Percentiles rank a stretch among this genome's conserved stretches.
Conservation (phyloP, 768 basidiomycete genomes). For the Termitomyces sp. region DNA sequence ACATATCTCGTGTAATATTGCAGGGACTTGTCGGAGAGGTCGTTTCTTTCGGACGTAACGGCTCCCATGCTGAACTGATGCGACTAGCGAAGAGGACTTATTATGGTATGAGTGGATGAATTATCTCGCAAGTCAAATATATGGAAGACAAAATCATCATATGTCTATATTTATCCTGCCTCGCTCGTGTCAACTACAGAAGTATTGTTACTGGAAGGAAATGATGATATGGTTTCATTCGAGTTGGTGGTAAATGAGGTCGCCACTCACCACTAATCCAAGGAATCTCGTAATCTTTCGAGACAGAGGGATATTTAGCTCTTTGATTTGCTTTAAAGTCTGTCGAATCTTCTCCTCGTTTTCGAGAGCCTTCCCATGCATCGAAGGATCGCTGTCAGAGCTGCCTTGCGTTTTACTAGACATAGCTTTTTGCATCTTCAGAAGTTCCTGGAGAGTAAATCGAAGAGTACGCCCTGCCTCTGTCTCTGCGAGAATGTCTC, state of each 20-base stretch:
- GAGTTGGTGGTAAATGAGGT: background rate
- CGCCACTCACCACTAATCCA: slow-evolving; percentile 4
- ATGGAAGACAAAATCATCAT: background rate
- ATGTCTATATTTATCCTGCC: background rate
- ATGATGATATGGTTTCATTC: background rate
- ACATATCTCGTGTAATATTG: background rate
- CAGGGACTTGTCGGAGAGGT: background rate
- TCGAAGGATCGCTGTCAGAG: background rate
- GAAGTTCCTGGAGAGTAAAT: slow-evolving; percentile 10
- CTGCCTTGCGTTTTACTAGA: background rate
- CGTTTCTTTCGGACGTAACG: background rate
- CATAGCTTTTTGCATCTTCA: slow-evolving; percentile 10
- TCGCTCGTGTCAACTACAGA: background rate
- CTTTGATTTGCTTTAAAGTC: slow-evolving; percentile 13
- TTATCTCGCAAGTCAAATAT: background rate
- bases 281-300: slow-evolving; percentile 10
- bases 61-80: background rate
- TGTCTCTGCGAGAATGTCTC: slow-evolving; percentile 11
- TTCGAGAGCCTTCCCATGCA: background rate
- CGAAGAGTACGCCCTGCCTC: slow-evolving; percentile 12
- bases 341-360: slow-evolving; percentile 11
- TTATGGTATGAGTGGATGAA: background rate
- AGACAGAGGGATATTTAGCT: slow-evolving; percentile 11
- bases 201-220: background rate
- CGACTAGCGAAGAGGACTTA: background rate